Percentiles rank a stretch among this genome's conserved stretches.
Conservation (phyloP, 176 grass and related monocot species). For the Triticum dicoccoides region DNA sequence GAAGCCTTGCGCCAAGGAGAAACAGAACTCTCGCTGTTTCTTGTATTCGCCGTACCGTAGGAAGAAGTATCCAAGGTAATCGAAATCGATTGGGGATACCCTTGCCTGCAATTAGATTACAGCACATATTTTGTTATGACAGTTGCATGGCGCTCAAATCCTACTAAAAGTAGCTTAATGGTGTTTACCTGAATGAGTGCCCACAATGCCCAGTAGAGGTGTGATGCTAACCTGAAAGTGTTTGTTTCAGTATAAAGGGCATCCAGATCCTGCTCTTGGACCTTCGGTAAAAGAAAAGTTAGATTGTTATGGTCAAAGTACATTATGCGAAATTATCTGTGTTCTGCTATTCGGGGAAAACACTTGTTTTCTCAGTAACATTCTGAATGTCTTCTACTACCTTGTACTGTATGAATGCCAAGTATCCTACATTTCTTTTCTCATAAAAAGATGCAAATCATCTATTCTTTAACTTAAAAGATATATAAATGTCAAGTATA, state of each 20-base stretch:
- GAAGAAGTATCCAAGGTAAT: constrained; percentile 89
- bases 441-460: constrained; percentile 10
- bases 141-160: neutral
- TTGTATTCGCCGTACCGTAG: constrained; percentile 86
- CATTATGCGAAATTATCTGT: neutral
- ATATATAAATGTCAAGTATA: constrained; percentile 2
- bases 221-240: constrained; percentile 83
- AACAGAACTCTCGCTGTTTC: constrained; percentile 64
- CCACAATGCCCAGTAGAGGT: constrained; percentile 93
- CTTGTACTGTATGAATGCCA: neutral
- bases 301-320: neutral
- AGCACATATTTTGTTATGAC: neutral
- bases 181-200: constrained; percentile 80
- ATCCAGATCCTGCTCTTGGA: constrained; percentile 58
- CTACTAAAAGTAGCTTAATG: neutral
- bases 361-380: neutral
- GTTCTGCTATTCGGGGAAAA: constrained; percentile 18
- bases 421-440: neutral
- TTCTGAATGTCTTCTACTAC: neutral
- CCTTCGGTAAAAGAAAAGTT: constrained; percentile 31
- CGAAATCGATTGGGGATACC: constrained; percentile 89
- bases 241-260: constrained; percentile 82
- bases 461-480: neutral
- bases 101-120: constrained; percentile 56
- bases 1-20: constrained; percentile 42